Evolutionary conservation across 495 filamentous ascomycete species (phyloP).

Genomic region (Talaromyces borbonicus): DNA sequence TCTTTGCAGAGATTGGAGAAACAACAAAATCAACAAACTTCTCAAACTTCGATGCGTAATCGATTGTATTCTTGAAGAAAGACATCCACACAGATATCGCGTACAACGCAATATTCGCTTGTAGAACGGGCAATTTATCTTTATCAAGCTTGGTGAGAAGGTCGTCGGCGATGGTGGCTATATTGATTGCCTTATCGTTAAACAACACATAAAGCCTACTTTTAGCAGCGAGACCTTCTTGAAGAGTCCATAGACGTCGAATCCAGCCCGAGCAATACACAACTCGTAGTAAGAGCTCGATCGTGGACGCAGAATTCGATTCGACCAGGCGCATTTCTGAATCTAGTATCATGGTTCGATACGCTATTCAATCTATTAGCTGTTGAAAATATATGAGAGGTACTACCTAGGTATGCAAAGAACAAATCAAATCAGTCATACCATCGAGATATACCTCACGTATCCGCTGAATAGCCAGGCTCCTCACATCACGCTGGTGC

Average conservation of each 20-base stretch:
- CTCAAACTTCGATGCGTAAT: background rate
- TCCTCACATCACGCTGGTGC: background rate
- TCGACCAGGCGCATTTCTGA: constrained; percentile 1
- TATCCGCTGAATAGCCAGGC: background rate
- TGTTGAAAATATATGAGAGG: too few species aligned
- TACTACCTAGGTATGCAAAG: too few species aligned
- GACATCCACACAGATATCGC: background rate
- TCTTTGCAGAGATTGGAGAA: background rate
- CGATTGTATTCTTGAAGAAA: background rate
- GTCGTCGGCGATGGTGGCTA: background rate
- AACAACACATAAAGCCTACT: background rate
- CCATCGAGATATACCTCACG: background rate
- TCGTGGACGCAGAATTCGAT: background rate
- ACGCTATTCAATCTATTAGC: too few species aligned
- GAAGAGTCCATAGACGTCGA: background rate
- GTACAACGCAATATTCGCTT: background rate
- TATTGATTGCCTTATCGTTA: background rate
- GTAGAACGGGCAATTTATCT: background rate
- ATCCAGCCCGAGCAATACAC: constrained; percentile 1
- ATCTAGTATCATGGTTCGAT: background rate
- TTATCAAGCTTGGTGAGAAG: background rate
- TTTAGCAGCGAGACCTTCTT: constrained; percentile 1
- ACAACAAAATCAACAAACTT: background rate
- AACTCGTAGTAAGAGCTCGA: background rate
- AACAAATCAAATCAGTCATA: too few species aligned